These are phyloP conservation scores for Ceratocystis papillata DNA, from an alignment of 2,329 filamentous ascomycete genomes.

Conservation along the genomic window DNA sequence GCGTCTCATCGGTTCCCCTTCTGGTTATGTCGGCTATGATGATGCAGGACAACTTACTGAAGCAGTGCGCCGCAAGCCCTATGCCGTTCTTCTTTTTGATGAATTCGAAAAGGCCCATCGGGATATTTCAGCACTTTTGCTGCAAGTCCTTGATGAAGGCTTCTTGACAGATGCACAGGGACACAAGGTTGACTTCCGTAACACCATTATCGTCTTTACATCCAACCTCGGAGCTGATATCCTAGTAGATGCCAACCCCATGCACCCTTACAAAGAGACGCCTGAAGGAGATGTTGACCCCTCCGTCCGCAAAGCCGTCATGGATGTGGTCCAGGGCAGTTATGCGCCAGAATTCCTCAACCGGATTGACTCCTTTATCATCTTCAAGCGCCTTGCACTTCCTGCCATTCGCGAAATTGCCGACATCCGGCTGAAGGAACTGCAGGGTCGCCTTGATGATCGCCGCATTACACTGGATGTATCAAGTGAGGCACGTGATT, in stretches of 20 bases:
- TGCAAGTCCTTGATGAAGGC: conserved; percentile 92
- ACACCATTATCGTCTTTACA: conserved; percentile 91
- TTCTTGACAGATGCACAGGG: conserved; percentile 93
- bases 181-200: conserved; percentile 92
- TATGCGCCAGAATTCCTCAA: conserved; percentile 94
- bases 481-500: conserved; percentile 60
- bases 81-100: conserved; percentile 88
- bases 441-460: conserved; percentile 74
- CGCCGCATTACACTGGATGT: conserved; percentile 69
- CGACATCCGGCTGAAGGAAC: conserved; percentile 76
- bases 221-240: conserved; percentile 91
- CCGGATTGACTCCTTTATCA: conserved; percentile 89
- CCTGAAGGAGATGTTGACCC: conserved; percentile 59
- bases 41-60: conserved; percentile 94
- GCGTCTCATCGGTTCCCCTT: conserved; percentile 80
- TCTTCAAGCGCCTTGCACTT: conserved; percentile 78
- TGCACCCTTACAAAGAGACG: conserved; percentile 53
- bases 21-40: conserved; percentile 93
- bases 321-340: conserved; percentile 66
- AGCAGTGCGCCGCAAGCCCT: conserved; percentile 86
- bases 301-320: conserved; percentile 65
- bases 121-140: conserved; percentile 80
- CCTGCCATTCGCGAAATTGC: conserved; percentile 80
- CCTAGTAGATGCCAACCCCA: conserved; percentile 62
- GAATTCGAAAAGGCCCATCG: conserved; percentile 97